These are phyloP conservation scores for Peniophora sp. DNA, from an alignment of 1,284 basidiomycete species.

Conservation along the genomic window DNA sequence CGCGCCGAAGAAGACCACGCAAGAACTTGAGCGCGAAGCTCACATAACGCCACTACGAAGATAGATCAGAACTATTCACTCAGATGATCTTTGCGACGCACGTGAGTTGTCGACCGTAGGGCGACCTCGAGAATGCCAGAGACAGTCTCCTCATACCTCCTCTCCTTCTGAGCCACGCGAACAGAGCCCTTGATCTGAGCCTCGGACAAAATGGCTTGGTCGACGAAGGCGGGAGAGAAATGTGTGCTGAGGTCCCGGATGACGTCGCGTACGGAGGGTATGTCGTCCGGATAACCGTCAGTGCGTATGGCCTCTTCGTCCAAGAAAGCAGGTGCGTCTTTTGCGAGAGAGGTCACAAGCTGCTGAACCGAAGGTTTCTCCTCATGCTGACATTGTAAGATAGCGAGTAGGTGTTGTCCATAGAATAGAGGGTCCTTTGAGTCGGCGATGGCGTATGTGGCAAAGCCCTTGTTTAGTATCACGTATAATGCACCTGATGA, in stretches of 20 bases:
- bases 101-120: constrained; percentile 60
- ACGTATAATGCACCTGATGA: constrained; percentile 70
- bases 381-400: constrained; percentile 84
- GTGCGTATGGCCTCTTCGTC: constrained; percentile 58
- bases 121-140: constrained; percentile 65
- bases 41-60: constrained; percentile 79
- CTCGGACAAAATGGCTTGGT: constrained; percentile 34
- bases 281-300: constrained; percentile 44
- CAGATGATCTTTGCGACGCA: constrained; percentile 52
- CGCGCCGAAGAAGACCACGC: constrained; percentile 67
- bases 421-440: constrained; percentile 61
- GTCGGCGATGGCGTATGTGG: constrained; percentile 50
- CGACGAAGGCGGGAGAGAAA: constrained; percentile 35
- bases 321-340: constrained; percentile 55
- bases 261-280: constrained; percentile 35
- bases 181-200: constrained; percentile 31
- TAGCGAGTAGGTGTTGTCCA: constrained; percentile 56
- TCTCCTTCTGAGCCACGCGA: constrained; percentile 36
- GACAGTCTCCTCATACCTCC: constrained; percentile 44
- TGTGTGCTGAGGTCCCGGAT: constrained; percentile 40
- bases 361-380: constrained; percentile 96
- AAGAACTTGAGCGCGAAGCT: constrained; percentile 76
- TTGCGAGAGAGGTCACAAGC: constrained; percentile 65
- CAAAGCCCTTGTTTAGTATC: constrained; percentile 72
- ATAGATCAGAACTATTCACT: constrained; percentile 69